phyloP scores from a whole-genome alignment of 257 asterid species.

The Jaltomata sinuosa region DNA sequence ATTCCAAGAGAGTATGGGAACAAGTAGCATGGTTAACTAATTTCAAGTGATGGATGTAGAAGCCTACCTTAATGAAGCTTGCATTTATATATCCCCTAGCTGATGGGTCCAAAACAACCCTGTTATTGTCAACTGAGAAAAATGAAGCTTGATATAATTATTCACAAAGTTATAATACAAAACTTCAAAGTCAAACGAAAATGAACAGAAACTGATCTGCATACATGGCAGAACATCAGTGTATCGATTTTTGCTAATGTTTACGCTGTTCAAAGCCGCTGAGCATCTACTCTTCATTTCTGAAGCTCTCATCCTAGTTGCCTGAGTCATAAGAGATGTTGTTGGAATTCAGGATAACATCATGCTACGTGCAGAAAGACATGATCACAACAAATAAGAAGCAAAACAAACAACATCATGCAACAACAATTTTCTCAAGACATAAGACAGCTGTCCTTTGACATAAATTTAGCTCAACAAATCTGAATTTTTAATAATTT shows the following conservation, averaged over 20 bases:
- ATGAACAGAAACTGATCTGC: neutral
- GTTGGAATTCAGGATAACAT: neutral
- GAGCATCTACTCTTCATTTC: constrained; percentile 62
- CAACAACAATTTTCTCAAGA: neutral
- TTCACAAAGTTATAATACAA: neutral
- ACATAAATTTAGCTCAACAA: neutral
- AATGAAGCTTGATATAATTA: constrained; percentile 2
- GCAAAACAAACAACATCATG: neutral
- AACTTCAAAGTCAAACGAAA: neutral
- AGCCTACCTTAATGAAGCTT: constrained; percentile 50
- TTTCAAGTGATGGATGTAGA: neutral
- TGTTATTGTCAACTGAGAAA: constrained; percentile 65
- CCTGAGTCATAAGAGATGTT: constrained; percentile 28
- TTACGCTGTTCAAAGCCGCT: constrained; percentile 47
- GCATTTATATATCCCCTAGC: constrained; percentile 87
- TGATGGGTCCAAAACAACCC: constrained; percentile 69
- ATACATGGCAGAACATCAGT: constrained; percentile 86
- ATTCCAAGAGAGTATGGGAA: neutral
- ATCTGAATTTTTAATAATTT: neutral
- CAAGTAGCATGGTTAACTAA: neutral
- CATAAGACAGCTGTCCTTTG: neutral
- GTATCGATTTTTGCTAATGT: constrained; percentile 77
- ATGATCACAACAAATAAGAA: neutral
- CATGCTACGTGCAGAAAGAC: neutral
- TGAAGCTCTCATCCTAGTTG: constrained; percentile 44